These are phyloP conservation scores for Neckera pumila DNA, from an alignment of 225 moss, liverwort and hornwort species.

Conservation along the genomic window DNA sequence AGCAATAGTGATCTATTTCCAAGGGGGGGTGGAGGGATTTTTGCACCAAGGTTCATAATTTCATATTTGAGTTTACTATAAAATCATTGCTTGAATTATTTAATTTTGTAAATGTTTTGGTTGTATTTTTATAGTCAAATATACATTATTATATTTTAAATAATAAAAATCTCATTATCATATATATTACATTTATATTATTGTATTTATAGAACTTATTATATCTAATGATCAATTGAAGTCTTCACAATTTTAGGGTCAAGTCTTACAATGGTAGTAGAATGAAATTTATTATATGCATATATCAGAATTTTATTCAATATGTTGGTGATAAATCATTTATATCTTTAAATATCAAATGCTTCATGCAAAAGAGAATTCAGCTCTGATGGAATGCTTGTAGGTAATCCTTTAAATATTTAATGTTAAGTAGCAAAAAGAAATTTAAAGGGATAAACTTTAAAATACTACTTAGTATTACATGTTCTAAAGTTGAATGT, in stretches of 20 bases:
- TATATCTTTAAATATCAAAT: neutral
- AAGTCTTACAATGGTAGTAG: neutral
- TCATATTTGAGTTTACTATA: neutral
- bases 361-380: neutral
- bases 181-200: no score
- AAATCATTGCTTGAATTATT: no score
- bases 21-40: neutral
- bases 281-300: neutral
- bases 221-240: neutral
- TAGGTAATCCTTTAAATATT: neutral
- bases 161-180: no score
- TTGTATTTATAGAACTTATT: neutral
- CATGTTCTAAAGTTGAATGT: neutral
- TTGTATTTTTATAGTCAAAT: no score
- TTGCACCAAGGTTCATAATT: neutral
- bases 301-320: neutral
- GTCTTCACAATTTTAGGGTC: neutral
- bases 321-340: neutral
- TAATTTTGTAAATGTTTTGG: neutral
- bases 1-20: neutral
- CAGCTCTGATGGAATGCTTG: constrained; percentile 3
- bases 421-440: no score
- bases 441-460: neutral
- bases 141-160: neutral
- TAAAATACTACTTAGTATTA: no score